These are phyloP conservation scores for Suillus lakei DNA, from an alignment of 768 basidiomycete species.

Conservation along the genomic window DNA sequence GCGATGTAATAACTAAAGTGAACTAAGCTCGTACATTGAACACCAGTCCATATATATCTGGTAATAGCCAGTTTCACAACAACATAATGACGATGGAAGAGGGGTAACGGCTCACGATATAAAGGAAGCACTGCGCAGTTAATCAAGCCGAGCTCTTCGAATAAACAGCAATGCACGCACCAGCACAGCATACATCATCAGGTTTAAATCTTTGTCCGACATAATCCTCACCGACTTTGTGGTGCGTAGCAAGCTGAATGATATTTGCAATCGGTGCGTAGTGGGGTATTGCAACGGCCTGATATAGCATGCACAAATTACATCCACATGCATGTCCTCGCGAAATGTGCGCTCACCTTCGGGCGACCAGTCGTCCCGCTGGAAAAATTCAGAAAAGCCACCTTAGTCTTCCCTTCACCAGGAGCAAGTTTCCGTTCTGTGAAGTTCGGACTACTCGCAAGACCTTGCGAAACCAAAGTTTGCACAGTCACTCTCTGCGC, in stretches of 20 bases:
- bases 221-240: conserved; percentile 51
- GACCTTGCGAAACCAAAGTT: conserved; percentile 53
- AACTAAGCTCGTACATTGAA: conserved; percentile 49
- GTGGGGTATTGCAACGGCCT: conserved; percentile 71
- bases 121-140: conserved; percentile 54
- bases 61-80: conserved; percentile 10
- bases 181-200: conserved; percentile 64
- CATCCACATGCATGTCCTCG: not conserved
- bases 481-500: conserved; percentile 45
- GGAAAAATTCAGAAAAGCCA: conserved; percentile 75
- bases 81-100: not conserved
- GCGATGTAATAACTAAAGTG: not conserved
- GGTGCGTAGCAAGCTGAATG: conserved; percentile 61
- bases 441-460: conserved; percentile 42
- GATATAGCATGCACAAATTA: not conserved
- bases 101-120: conserved; percentile 51
- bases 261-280: conserved; percentile 63
- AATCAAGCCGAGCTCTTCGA: not conserved
- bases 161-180: conserved; percentile 36
- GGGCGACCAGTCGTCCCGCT: conserved; percentile 80
- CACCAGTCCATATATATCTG: conserved; percentile 72
- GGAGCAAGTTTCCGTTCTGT: conserved; percentile 54
- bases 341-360: conserved; percentile 47
- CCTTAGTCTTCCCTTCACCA: conserved; percentile 69
- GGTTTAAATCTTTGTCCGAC: conserved; percentile 56